These are phyloP conservation scores for Nothophaeocryptopus gaeumannii DNA, from an alignment of 2,329 filamentous ascomycete species.

Conservation along the genomic window DNA sequence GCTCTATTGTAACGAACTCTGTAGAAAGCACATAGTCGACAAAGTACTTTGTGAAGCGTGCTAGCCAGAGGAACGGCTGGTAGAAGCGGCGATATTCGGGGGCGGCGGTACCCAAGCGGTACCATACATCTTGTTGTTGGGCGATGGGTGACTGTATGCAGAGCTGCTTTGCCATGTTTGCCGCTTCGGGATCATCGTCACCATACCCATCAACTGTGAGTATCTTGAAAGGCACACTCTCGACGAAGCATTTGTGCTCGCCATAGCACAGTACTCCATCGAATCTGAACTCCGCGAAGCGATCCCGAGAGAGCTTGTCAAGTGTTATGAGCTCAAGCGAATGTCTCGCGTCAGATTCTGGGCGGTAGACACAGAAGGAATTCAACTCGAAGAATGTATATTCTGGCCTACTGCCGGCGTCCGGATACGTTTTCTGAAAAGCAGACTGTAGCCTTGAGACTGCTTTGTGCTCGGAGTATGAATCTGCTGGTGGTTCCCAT, in stretches of 20 bases:
- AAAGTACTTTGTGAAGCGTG: conserved; percentile 67
- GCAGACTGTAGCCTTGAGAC: conserved; percentile 4
- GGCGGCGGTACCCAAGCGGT: conserved; percentile 57
- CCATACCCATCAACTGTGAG: conserved; percentile 68
- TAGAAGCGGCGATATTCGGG: conserved; percentile 62
- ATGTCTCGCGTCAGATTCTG: conserved; percentile 2
- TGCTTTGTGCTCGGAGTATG: conserved; percentile 8
- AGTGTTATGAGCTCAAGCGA: conserved; percentile 16
- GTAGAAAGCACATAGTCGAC: conserved; percentile 59
- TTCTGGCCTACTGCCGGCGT: conserved; percentile 5
- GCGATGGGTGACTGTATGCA: conserved; percentile 59
- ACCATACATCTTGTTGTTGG: conserved; percentile 53
- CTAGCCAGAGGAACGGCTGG: conserved; percentile 66
- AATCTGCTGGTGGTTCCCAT: conserved; percentile 4
- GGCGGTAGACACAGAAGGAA: conserved; percentile 21
- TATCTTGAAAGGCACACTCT: conserved; percentile 54
- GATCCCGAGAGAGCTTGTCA: conserved; percentile 14
- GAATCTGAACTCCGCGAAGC: conserved; percentile 48
- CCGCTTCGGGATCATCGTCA: conserved; percentile 44
- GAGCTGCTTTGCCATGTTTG: conserved; percentile 41
- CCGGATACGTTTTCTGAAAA: neutral
- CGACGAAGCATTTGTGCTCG: conserved; percentile 49
- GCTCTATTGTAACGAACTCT: conserved; percentile 47
- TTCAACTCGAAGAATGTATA: conserved; percentile 17
- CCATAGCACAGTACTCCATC: conserved; percentile 59